A percentile compares a stretch with the other conserved stretches of the same genome.
phyloP scores from a whole-genome alignment of 805 yeast species.

The Blastobotrys muscicola region DNA sequence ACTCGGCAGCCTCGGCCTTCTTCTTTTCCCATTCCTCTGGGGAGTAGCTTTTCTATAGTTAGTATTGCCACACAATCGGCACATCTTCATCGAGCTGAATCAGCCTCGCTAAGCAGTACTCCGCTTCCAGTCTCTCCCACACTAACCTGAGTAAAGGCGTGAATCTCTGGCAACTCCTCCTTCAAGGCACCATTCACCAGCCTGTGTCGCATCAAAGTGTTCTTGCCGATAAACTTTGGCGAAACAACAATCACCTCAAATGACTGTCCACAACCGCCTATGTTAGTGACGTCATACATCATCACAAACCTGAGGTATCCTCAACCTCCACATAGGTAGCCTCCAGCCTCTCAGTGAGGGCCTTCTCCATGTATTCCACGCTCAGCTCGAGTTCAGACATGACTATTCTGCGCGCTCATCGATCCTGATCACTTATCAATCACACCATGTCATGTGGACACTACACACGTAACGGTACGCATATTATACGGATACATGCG shows the following conservation, averaged over 20 bases:
- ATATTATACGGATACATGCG: background rate
- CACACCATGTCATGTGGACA: background rate
- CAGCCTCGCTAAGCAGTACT: background rate
- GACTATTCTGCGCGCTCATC: constrained; percentile 1
- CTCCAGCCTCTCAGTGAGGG: constrained; percentile 46
- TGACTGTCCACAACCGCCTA: constrained; percentile 96
- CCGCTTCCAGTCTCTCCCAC: background rate
- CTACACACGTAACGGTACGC: background rate
- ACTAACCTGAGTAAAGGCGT: constrained; percentile 91
- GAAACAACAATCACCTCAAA: constrained; percentile 84
- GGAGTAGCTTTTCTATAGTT: constrained; percentile 42
- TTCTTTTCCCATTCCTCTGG: constrained; percentile 69
- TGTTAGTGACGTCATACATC: constrained; percentile 13
- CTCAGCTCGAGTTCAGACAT: constrained; percentile 4
- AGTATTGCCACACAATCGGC: no score
- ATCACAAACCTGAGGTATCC: constrained; percentile 44
- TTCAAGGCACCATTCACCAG: constrained; percentile 70
- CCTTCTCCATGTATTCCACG: constrained; percentile 33
- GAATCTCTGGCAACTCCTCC: constrained; percentile 79
- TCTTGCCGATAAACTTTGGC: constrained; percentile 66
- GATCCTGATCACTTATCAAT: background rate
- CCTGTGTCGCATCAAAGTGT: constrained; percentile 78
- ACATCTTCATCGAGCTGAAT: no score
- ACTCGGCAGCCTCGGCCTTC: background rate
- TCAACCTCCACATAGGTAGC: constrained; percentile 63